Percentiles rank a stretch among this genome's conserved stretches.
Conservation (phyloP, 768 basidiomycete species). For the Cystofilobasidium bisporidii region DNA sequence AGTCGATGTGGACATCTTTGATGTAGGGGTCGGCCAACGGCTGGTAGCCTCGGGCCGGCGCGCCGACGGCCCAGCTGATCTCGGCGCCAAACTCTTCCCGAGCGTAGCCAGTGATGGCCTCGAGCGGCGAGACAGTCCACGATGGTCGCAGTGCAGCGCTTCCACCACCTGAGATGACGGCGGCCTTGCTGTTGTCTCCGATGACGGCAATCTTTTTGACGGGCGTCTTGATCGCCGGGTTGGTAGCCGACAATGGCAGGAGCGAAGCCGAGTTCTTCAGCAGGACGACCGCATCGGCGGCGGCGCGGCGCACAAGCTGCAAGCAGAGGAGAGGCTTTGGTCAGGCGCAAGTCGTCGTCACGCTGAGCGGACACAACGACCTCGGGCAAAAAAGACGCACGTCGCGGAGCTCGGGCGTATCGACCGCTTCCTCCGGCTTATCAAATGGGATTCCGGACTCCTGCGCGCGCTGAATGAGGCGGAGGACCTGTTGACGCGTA, state of each 20-base stretch:
- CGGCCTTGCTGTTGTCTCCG: slow-evolving; percentile 1
- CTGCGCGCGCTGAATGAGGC: slow-evolving; percentile 11
- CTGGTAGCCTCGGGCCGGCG: not conserved
- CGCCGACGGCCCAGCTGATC: slow-evolving; percentile 54
- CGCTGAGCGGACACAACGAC: no score
- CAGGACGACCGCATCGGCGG: slow-evolving; percentile 56
- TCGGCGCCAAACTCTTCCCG: slow-evolving; percentile 45
- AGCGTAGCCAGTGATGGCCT: slow-evolving; percentile 3
- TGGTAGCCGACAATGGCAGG: slow-evolving; percentile 47
- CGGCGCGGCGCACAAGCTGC: slow-evolving; percentile 50
- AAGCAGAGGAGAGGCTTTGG: not conserved
- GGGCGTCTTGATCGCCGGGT: slow-evolving; percentile 44
- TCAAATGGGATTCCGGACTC: slow-evolving; percentile 39
- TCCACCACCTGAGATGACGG: slow-evolving; percentile 14
- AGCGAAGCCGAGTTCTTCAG: slow-evolving; percentile 53
- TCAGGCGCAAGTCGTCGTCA: not conserved
- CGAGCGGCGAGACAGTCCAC: slow-evolving; percentile 9
- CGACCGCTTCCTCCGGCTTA: slow-evolving; percentile 53
- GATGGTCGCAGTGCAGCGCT: not conserved
- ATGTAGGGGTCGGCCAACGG: slow-evolving; percentile 2
- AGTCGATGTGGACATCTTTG: slow-evolving; percentile 1
- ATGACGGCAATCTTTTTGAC: slow-evolving; percentile 56
- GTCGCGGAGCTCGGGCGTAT: slow-evolving; percentile 51
- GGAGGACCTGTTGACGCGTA: slow-evolving; percentile 8
- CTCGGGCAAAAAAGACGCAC: not conserved